A percentile compares a stretch with the other conserved stretches of the same genome.
phyloP scores from a whole-genome alignment of 2,329 filamentous ascomycete genomes.

The Tolypocladium inflatum region DNA sequence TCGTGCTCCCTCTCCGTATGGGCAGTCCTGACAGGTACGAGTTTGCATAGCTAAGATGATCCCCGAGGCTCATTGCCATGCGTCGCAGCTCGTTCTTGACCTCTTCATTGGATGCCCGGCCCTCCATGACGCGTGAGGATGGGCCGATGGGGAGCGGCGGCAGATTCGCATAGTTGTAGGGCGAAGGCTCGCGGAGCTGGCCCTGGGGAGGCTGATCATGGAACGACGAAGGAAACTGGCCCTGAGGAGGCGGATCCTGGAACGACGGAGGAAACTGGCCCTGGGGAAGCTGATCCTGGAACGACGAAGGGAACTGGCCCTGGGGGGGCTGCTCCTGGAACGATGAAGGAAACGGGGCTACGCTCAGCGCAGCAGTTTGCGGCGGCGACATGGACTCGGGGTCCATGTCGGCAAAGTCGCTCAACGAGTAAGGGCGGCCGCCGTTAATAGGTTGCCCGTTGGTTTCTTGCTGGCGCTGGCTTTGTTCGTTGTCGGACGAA shows the following conservation, averaged over 20 bases:
- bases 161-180: constrained; percentile 13
- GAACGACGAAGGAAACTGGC: constrained; percentile 4
- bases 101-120: constrained; percentile 39
- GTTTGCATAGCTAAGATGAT: constrained; percentile 37
- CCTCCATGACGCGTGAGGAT: constrained; percentile 43
- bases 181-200: constrained; percentile 8
- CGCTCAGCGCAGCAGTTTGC: constrained; percentile 15
- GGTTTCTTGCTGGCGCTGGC: constrained; percentile 4
- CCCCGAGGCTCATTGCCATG: constrained; percentile 37
- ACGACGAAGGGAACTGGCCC: not conserved
- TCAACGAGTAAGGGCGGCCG: constrained; percentile 25
- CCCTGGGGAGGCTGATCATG: constrained; percentile 10
- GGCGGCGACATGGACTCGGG: constrained; percentile 25
- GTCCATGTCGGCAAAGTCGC: constrained; percentile 30
- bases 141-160: constrained; percentile 35
- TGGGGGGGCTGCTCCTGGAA: constrained; percentile 9
- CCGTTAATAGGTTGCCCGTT: constrained; percentile 7
- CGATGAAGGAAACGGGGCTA: constrained; percentile 2
- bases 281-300: constrained; percentile 9
- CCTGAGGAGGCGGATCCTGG: not conserved
- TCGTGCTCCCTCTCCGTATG: constrained; percentile 22
- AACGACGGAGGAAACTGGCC: not conserved
- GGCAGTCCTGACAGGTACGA: constrained; percentile 32
- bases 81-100: constrained; percentile 41
- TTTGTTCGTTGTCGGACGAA: constrained; percentile 6